Conservation (phyloP, 2,329 filamentous ascomycete species). For the Lecanicillium sp. region DNA sequence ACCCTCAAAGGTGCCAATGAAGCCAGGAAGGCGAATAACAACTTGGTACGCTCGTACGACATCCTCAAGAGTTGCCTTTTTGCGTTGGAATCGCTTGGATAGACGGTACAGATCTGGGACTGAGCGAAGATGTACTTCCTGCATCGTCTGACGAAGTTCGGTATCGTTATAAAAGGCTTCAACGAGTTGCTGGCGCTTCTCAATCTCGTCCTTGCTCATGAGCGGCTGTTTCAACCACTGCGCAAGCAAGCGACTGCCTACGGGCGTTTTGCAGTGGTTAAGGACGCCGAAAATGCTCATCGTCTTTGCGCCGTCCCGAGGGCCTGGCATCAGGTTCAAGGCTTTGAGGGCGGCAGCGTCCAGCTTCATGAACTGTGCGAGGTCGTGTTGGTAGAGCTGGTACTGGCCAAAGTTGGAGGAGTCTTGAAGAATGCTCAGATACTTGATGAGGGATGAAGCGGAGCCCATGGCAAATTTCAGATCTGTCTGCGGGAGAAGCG, state of each 20-base stretch:
- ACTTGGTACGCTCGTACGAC: constrained; percentile 95
- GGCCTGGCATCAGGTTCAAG: constrained; percentile 93
- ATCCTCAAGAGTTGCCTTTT: constrained; percentile 86
- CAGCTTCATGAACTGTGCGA: constrained; percentile 96
- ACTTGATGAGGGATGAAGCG: constrained; percentile 88
- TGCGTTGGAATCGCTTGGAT: constrained; percentile 89
- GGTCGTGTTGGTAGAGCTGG: constrained; percentile 91
- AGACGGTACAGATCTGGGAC: constrained; percentile 92
- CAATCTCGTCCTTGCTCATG: constrained; percentile 84
- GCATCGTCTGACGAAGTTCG: constrained; percentile 88
- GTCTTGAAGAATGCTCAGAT: constrained; percentile 84
- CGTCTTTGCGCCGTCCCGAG: constrained; percentile 87
- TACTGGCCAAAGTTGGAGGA: constrained; percentile 95
- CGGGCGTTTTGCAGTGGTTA: constrained; percentile 95
- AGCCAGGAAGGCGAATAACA: constrained; percentile 81
- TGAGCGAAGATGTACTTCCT: constrained; percentile 87
- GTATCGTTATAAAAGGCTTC: constrained; percentile 93
- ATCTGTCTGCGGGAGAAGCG: constrained; percentile 79
- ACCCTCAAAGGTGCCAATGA: constrained; percentile 79
- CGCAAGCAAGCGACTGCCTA: constrained; percentile 79
- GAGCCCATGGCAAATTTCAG: constrained; percentile 94
- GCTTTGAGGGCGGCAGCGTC: constrained; percentile 91
- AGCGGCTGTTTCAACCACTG: constrained; percentile 98
- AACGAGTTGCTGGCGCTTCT: constrained; percentile 85
- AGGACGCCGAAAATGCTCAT: constrained; percentile 94